Evolutionary conservation across 768 basidiomycete genomes (phyloP).

Genomic region (Tylopilus subfusipes): DNA sequence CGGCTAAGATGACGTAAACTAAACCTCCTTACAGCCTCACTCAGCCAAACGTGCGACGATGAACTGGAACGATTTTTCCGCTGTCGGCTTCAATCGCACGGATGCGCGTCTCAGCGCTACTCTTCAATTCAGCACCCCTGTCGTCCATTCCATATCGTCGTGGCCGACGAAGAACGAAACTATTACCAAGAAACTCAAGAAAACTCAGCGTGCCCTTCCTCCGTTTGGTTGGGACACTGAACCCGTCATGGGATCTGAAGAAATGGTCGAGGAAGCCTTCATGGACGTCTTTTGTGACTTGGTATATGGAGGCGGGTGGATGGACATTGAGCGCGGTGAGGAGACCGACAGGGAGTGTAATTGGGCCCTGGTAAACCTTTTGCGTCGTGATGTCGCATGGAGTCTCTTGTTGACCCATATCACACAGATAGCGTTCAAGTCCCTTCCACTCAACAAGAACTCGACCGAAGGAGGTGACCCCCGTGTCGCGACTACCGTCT

Average conservation of each 20-base stretch:
- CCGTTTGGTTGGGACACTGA: constrained; percentile 92
- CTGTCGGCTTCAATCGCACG: constrained; percentile 74
- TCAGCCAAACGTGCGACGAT: constrained; percentile 77
- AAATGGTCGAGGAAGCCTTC: constrained; percentile 87
- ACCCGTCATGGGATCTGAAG: constrained; percentile 72
- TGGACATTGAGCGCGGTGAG: constrained; percentile 71
- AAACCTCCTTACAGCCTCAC: constrained; percentile 45
- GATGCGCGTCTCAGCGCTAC: constrained; percentile 77
- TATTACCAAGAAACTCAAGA: constrained; percentile 75
- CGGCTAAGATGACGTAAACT: constrained; percentile 6
- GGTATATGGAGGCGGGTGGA: constrained; percentile 81
- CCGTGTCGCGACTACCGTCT: constrained; percentile 64
- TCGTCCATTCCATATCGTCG: constrained; percentile 55
- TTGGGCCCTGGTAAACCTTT: constrained; percentile 77
- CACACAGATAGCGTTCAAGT: constrained; percentile 84
- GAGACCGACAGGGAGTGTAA: constrained; percentile 79
- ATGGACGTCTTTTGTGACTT: constrained; percentile 83
- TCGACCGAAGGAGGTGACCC: constrained; percentile 48
- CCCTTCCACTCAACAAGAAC: constrained; percentile 46
- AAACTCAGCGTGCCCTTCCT: constrained; percentile 67
- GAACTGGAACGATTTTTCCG: constrained; percentile 88
- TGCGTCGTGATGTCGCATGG: background rate
- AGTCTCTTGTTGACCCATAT: constrained; percentile 1
- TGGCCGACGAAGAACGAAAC: constrained; percentile 78
- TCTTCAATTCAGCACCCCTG: constrained; percentile 68